Percentiles rank a stretch among this genome's conserved stretches.
Evolutionary conservation across 129 eudicot species (phyloP).

Genomic region (Artemisia argyi): DNA sequence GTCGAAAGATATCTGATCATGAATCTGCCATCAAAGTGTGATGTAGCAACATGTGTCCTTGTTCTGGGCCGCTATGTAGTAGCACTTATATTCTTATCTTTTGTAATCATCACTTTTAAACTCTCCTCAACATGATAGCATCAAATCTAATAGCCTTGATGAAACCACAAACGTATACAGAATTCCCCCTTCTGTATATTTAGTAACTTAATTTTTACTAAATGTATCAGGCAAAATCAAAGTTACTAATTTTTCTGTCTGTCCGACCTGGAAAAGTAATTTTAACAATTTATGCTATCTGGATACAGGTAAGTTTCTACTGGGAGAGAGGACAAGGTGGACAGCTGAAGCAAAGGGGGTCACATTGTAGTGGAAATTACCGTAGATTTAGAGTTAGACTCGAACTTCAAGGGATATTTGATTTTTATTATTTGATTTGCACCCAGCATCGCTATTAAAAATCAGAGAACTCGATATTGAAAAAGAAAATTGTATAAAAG

Average conservation of each 20-base stretch:
- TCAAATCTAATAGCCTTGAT: not conserved
- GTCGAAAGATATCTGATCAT: not conserved
- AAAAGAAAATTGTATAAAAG: no score
- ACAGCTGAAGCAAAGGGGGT: not conserved
- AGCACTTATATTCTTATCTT: not conserved
- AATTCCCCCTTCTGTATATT: not conserved
- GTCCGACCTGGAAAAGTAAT: not conserved
- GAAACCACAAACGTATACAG: not conserved
- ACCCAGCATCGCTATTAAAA: not conserved
- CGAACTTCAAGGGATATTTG: not conserved
- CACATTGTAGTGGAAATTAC: not conserved
- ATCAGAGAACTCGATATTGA: not conserved
- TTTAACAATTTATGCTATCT: conserved; percentile 6
- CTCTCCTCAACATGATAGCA: not conserved
- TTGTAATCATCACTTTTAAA: not conserved
- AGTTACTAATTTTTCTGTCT: not conserved
- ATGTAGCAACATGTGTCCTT: not conserved
- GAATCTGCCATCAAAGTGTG: not conserved
- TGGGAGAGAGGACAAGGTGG: not conserved
- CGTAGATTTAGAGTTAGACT: not conserved
- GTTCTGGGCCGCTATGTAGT: not conserved
- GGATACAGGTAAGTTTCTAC: conserved; percentile 12
- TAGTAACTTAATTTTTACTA: not conserved
- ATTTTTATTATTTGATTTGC: not conserved
- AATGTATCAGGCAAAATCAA: not conserved